Base-by-base conservation (phyloP, 2,329 filamentous ascomycete species). In the Pyrenophora tritici-repentis region DNA sequence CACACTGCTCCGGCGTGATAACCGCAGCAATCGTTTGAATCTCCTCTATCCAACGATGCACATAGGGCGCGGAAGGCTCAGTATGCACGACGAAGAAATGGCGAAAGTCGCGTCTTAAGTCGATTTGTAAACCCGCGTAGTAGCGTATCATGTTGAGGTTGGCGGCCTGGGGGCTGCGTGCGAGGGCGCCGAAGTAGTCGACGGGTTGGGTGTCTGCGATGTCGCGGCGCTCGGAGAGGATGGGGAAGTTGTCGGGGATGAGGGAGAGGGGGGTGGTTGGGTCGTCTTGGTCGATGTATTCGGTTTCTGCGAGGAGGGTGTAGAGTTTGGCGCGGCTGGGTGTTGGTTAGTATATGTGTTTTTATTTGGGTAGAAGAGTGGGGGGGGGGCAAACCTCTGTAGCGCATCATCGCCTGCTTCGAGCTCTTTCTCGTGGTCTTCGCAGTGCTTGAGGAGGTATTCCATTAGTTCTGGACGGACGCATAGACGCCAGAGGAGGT, bases 11-110 rank as follows among this genome's bases (percentile, higher is more conserved):
- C 2, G 68, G 68, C 3, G 62, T 68, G 6, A 73, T 62, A 17
- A 73, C 56, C 29, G 63, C 65, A 2, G 59, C 60, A 18, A 73
- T 61, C 9, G 57, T 65, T 10, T 61, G 55, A 2, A 63, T 61
- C 12, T 58, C 47, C 2, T 61, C 26, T 35, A 55, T 62, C 69
- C 69, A 73, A 9, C 58, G 38, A 17, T 50, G 43, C 8, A 55
- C 58, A 14, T 47, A 50, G 4, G 42, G 18, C 3, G 58, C 54
- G 1, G 41, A 26, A 1, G 67, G 57, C n/a, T 69, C 56, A 0
- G 66, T 66, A 17, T 73, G 70, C 3, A 72, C 68, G 1, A 73
- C 57, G 35, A 58, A 70, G 48, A 63, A 68, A 4, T 69, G 63
- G 13, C 70, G 69, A 41, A 71, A 72, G 29, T 60, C 42, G 9